Base-by-base conservation (phyloP, 2,329 filamentous ascomycete species). In the Pseudopithomyces chartarum region DNA sequence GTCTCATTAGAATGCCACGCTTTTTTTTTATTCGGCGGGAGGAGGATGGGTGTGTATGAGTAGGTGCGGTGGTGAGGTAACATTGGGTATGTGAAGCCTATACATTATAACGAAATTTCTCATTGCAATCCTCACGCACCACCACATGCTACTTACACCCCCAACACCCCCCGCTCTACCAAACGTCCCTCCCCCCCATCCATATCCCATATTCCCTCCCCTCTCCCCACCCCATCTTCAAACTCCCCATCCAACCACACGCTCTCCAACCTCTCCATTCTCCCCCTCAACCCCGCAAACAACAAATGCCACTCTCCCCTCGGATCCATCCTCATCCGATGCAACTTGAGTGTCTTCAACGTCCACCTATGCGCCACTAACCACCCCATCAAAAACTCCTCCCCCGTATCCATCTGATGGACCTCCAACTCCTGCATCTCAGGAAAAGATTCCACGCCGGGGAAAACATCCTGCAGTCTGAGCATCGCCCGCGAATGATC, bases 221-320 rank as follows among this genome's bases (percentile, higher is more conserved):
- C 19, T 12, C 17, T 23, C 19, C 12, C 19, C 13, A 39, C 15
- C 19, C 13, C 20, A 7, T 26, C 46, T 12, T 26, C 46, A 26
- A 48, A 48, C 5, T 48, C 33, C 33, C 46, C 46, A 39, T 38
- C 6, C 46, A 48, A 19, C 33, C 46, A 48, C 20, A 38, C 46
- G 32, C 17, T 33, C 32, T 48, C 46, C 12, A 48, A 33, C 46
- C 26, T 29, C 13, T 29, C 6, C 33, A 48, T 11, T 5, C 10
- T 38, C 12, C 46, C 46, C 13, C 17, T 26, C 33, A 48, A 15
- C 4, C 20, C 7, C 46, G 5, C 12, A 39, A 48, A 38, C 33
- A 48, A 20, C 33, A 20, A 17, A 2, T 11, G 6, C 48, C 48
- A 51, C 10, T 22, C 32, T 3, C 48, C 48, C 26, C 23, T 8